Base-by-base conservation (phyloP, 176 grass and related monocot species). In the Urochloa ruziziensis region DNA sequence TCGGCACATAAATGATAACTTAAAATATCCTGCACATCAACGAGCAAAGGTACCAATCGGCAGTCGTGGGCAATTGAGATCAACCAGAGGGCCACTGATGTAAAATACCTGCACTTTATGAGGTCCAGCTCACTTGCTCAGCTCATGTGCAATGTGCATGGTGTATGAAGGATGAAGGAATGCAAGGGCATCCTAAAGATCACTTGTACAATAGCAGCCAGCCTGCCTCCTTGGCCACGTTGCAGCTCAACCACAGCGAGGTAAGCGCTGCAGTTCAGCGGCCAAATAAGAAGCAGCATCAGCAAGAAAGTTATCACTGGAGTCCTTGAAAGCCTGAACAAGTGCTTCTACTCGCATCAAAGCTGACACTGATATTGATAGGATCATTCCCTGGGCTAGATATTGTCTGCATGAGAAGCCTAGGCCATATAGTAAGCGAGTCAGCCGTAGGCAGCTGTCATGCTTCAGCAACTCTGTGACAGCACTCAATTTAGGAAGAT, bases 351-450 rank as follows among this genome's bases (percentile, higher is more conserved):
- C 88, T 84, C 88, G 93, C 83, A 83, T 86, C 73, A 99, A 67
- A 76, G 85, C 91, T 19, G 87, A 52, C 30, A 88, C 58, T 37
- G 93, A 88, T 88, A 99, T 94, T 30, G 96, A 99, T 49, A 99
- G 60, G 37, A 96, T 99, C 93, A 99, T 90, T 83, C 89, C 96
- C 62, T 99, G 93, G 37, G 93, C 81, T 62, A 99, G 73, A 70
- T 94, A 99, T 43, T 99, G 96, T 81, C 89, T 90, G 58, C 93
- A 94, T 60, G 90, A 91, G 80, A 96, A 96, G 74, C 87, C 91
- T 64, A 96, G 89, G n/a, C 72, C 73, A 71, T 99, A 99, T 54
- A 99, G 75, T 63, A 99, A 83, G 56, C 93, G 91, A 86, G 85
- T 62, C 73, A 96, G 73, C 67, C 56, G 58, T 79, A 90, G 58